A percentile compares a stretch with the other conserved stretches of the same genome.
These are phyloP conservation scores for Penicillium sp. DNA, from an alignment of 2,329 filamentous ascomycete species.

Conservation along the genomic window DNA sequence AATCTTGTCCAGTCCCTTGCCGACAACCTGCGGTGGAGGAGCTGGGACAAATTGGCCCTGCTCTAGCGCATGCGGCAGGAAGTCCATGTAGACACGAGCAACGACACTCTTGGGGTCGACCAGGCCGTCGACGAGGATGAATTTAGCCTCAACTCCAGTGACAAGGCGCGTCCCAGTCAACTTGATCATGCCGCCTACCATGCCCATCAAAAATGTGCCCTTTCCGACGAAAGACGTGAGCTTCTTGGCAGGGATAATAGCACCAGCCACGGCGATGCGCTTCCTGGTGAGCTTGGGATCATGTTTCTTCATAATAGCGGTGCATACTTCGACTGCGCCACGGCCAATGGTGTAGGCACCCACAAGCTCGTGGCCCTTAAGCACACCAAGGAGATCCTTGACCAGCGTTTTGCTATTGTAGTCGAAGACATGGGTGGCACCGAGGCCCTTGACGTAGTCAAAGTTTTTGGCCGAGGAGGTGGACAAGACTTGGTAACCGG, in stretches of 20 bases:
- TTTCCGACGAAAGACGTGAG: background rate
- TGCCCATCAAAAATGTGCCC: background rate
- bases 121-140: conserved; percentile 12
- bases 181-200: conserved; percentile 3
- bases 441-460: conserved; percentile 43
- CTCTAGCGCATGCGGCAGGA: conserved; percentile 39
- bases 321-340: conserved; percentile 19
- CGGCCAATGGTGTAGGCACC: conserved; percentile 19
- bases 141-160: conserved; percentile 17
- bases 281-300: conserved; percentile 16
- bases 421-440: conserved; percentile 47
- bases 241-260: background rate
- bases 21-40: conserved; percentile 41
- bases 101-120: conserved; percentile 19
- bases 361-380: conserved; percentile 18
- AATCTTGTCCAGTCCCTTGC: conserved; percentile 44
- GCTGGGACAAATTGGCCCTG: conserved; percentile 37
- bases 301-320: conserved; percentile 15
- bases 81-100: conserved; percentile 39
- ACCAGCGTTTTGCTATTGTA: conserved; percentile 38
- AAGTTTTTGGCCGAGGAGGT: conserved; percentile 46
- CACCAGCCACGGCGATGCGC: conserved; percentile 15
- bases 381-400: conserved; percentile 27
- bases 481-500: conserved; percentile 48
- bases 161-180: background rate